A percentile compares a stretch with the other conserved stretches of the same genome.
phyloP scores from a whole-genome alignment of 768 basidiomycete species.

The Megacollybia marginata region DNA sequence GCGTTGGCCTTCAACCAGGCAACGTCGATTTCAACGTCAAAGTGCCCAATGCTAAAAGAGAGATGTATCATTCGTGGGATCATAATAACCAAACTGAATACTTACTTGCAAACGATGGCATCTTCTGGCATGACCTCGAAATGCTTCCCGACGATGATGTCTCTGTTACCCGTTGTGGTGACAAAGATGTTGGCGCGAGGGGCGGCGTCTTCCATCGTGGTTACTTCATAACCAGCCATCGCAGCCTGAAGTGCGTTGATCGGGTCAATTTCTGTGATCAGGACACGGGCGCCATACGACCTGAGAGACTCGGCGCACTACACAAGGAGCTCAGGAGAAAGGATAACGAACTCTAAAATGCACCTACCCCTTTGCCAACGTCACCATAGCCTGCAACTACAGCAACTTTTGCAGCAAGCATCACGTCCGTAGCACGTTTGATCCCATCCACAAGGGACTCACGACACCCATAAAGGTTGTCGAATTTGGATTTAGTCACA shows the following conservation, averaged over 20 bases:
- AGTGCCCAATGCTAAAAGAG: conserved; percentile 66
- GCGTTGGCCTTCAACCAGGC: conserved; percentile 97
- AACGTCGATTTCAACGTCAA: conserved; percentile 90
- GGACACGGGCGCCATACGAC: conserved; percentile 94
- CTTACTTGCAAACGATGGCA: conserved; percentile 95
- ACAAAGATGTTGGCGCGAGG: conserved; percentile 87
- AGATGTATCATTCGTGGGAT: conserved; percentile 1
- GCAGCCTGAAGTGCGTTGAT: conserved; percentile 99
- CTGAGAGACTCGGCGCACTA: conserved; percentile 96
- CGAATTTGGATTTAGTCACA: conserved; percentile 99
- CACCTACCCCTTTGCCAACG: conserved; percentile 95
- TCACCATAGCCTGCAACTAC: conserved; percentile 99
- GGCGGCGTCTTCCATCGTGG: conserved; percentile 97
- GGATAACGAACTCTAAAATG: neutral
- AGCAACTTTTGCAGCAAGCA: conserved; percentile 99
- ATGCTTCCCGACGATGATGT: conserved; percentile 91
- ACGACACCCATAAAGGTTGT: conserved; percentile 98
- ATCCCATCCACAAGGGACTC: conserved; percentile 99
- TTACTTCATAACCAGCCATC: conserved; percentile 99
- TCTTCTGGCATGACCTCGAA: conserved; percentile 95
- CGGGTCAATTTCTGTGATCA: conserved; percentile 98
- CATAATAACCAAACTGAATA: neutral
- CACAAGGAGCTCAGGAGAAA: conserved; percentile 1
- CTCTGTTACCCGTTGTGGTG: conserved; percentile 97
- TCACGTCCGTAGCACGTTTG: conserved; percentile 99